Evolutionary conservation across 805 yeast species (phyloP), one percentile per base, ranked within the genome.

Genomic region (Saturnispora bothae): DNA sequence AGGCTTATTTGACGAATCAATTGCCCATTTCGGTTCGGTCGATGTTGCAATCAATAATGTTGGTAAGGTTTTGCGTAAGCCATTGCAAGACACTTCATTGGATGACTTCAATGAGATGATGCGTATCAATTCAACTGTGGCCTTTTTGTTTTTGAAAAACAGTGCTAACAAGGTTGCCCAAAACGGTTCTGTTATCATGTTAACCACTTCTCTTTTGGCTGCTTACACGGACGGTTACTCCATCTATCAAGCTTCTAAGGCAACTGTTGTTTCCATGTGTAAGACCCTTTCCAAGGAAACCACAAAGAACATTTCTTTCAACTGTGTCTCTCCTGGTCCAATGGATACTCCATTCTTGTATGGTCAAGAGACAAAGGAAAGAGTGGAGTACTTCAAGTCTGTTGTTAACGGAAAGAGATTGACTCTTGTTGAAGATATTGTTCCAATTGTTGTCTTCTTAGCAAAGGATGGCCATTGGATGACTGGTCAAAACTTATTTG

Each of bases 41-140:
- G 81, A 78, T 48, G 65, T 72, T 50, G 83, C 83, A n/a, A 63
- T 78, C 48, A 76, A 76, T 59, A 76, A 73, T 46, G 77, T 76
- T 28, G 84, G 84, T 38, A 71, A 59, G 65, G 83, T 78, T 17
- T 60, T 77, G 54, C 76, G 77, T 63, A 78, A 77, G 52, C 71
- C 74, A 27, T 48, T 76, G 36, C 57, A 57, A 25, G 75, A 73
- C n/a, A 60, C 68, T 41, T 42, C 70, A n/a, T 66, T 70, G 38
- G 63, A 57, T 21, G 83, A 78, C 49, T 78, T 60, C 48, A 79
- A 73, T 44, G 42, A 47, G 18, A 66, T 77, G 78, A 67, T 68
- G 47, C 50, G 54, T 26, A 54, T 67, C 53, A 78, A 78, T 63
- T 63, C 76, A 48, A 76, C 69, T 50, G 61, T 71, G 26, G 79